A percentile compares a stretch with the other conserved stretches of the same genome.
Evolutionary conservation across 371 early-diverging fungal genomes (phyloP).

Genomic region (Saksenaea vasiformis): DNA sequence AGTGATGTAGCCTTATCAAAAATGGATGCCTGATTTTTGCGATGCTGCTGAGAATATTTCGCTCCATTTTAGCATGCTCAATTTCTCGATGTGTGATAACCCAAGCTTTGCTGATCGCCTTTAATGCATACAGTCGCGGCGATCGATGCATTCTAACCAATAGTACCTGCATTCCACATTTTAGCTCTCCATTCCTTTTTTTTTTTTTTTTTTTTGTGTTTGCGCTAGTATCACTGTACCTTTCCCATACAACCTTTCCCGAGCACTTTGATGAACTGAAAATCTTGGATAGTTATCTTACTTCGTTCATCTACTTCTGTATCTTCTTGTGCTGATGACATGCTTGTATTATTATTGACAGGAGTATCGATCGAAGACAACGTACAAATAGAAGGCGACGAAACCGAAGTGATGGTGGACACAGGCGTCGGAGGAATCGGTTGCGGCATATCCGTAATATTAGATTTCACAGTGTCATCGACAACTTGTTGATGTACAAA

Average conservation of each 20-base stretch:
- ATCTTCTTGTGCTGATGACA: not conserved
- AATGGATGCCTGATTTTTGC: constrained; percentile 82
- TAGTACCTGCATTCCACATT: constrained; percentile 60
- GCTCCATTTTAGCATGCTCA: constrained; percentile 62
- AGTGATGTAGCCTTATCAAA: constrained; percentile 90
- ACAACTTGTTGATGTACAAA: constrained; percentile 22
- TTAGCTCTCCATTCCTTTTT: too few species aligned
- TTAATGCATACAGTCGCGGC: constrained; percentile 84
- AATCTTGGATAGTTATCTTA: constrained; percentile 39
- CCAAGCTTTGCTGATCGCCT: constrained; percentile 93
- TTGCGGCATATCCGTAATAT: not conserved
- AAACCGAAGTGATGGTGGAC: not conserved
- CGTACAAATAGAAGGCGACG: not conserved
- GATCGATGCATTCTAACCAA: constrained; percentile 73
- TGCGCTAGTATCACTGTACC: constrained; percentile 14
- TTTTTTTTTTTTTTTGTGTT: not conserved
- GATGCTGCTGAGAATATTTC: constrained; percentile 53
- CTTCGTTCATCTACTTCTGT: not conserved
- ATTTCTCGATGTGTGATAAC: constrained; percentile 89
- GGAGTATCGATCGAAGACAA: not conserved
- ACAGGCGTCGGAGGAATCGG: constrained; percentile 1
- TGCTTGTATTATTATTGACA: not conserved
- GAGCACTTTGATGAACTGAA: constrained; percentile 55
- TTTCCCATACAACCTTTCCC: constrained; percentile 64
- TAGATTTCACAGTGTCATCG: not conserved